These are phyloP conservation scores for Phytophthora palmivora DNA, from an alignment of 352 stramenopile genomes.

Conservation along the genomic window DNA sequence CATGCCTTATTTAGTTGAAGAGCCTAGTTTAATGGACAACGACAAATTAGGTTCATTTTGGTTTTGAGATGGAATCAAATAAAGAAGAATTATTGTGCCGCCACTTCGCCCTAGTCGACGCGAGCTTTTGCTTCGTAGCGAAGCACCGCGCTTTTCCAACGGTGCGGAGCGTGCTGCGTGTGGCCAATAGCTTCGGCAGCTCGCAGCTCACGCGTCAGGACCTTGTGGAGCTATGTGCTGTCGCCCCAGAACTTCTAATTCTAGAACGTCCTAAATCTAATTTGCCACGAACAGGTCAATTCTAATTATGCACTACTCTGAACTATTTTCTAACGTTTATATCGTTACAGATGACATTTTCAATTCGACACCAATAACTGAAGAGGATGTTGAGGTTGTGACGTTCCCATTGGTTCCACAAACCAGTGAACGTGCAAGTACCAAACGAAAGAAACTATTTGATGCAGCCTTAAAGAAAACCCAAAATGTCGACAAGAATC, in stretches of 20 bases:
- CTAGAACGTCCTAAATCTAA: slow-evolving; percentile 28
- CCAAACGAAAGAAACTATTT: slow-evolving; percentile 68
- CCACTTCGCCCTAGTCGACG: slow-evolving; percentile 76
- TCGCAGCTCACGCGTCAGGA: slow-evolving; percentile 43
- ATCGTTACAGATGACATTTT: slow-evolving; percentile 62
- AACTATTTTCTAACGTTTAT: too few species aligned
- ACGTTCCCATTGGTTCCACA: slow-evolving; percentile 70
- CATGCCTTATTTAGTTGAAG: too few species aligned
- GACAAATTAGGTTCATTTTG: too few species aligned
- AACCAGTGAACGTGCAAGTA: slow-evolving; percentile 59
- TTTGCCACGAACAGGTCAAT: slow-evolving; percentile 3
- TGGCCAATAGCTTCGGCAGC: slow-evolving; percentile 67
- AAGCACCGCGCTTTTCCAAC: slow-evolving; percentile 51
- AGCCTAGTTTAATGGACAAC: background rate
- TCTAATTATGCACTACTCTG: too few species aligned
- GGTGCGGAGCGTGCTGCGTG: slow-evolving; percentile 61
- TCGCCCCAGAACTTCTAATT: slow-evolving; percentile 60
- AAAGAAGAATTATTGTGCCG: slow-evolving; percentile 13
- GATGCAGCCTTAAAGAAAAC: slow-evolving; percentile 42
- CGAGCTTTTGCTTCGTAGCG: slow-evolving; percentile 70
- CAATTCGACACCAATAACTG: slow-evolving; percentile 21
- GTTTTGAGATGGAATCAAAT: slow-evolving; percentile 5
- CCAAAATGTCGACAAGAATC: slow-evolving; percentile 1
- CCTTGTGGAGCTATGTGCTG: slow-evolving; percentile 46
- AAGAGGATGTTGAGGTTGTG: slow-evolving; percentile 60